Base-by-base conservation (phyloP, 1,284 basidiomycete genomes). In the Puccinia polysora region DNA sequence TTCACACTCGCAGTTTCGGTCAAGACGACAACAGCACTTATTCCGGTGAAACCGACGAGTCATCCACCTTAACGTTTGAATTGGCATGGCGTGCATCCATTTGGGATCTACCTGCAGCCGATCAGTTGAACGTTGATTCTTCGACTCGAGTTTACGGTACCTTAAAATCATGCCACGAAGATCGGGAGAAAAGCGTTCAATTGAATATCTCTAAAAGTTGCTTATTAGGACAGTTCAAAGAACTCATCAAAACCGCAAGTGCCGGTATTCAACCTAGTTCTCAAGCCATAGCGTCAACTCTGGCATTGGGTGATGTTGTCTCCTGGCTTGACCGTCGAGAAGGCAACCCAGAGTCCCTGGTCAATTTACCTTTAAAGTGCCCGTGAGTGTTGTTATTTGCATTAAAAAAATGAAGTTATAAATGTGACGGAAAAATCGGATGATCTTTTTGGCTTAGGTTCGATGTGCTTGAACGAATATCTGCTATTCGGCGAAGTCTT, bases 401-500 rank as follows among this genome's bases (percentile, higher is more conserved):
- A 43, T 74, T 50, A 72, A 74, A 74, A 75, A 56, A 73, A 74
- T 74, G n/a, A 56, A 40, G 7, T 59, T 65, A 6, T 36, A 40
- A 15, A 10, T 38, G 36, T 36, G 64, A 68, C 58, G n/a, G 30
- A 38, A 38, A 32, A 43, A 14, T 47, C 38, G 32, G 18, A 2
- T 14, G 20, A 20, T 38, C n/a, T 47, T 71, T 58, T 56, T 36
- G 52, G 43, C 60, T n/a, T 64, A 94, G 91, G 36, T 95, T 95
- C 78, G 78, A 82, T 2, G 85, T 87, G 75, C 81, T 89, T 7
- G 92, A 97, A 77, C 85, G 83, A 45, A 84, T 97, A 52, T 83
- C 91, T 77, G 88, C 90, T 1, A 90, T 90, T 1, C 87, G 91
- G 2, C 83, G 89, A 18, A 89, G 91, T 1, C 83, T 97, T n/a